Evolutionary conservation across 306 rosid species (phyloP), one percentile per base, ranked within the genome.

Genomic region (Begonia fuchsioides): DNA sequence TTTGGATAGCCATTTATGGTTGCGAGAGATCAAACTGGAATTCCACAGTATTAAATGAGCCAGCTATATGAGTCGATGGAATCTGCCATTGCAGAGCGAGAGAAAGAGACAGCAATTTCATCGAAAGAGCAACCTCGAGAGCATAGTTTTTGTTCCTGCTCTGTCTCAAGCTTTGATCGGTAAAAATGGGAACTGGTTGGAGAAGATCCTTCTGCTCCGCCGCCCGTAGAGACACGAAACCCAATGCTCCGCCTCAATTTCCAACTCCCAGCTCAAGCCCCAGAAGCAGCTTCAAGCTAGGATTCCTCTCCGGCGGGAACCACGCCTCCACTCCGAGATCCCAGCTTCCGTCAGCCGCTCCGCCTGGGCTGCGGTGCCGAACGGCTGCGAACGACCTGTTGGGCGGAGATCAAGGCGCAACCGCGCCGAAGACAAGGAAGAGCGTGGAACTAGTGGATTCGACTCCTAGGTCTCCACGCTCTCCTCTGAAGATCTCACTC

Each of bases 161-260:
- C 32, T 26, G n/a, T 26, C 35, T 26, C 8, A 26, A 26, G 35
- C 45, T 43, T 63, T 55, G n/a, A 41, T 63, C 12, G 44, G 26
- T 55, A 68, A 53, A 18, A 49, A 81, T 86, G 95, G 88, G 88
- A 15, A 81, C 83, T 3, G 83, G 95, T 43, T 81, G 95, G 95
- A 78, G 93, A 61, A 73, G 93, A 78, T 85, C 86, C 17, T 86
- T 86, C 57, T 86, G 95, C 70, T 73, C 88, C 2, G 68, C 78
- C 0, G 15, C 68, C 3, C 50, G 55, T 19, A 69, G 83, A 10
- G 86, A 78, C 65, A 69, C 77, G 15, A 82, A 72, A 38, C 60
- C 76, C 1, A 54, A 54, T 48, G 17, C 64, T 12, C 54, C 87
- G n/a, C n/a, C n/a, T n/a, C n/a, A n/a, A n/a, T n/a, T n/a, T 35